These are phyloP conservation scores for Trebouxia sp. DNA, from an alignment of 139 green algal genomes.

Conservation along the genomic window DNA sequence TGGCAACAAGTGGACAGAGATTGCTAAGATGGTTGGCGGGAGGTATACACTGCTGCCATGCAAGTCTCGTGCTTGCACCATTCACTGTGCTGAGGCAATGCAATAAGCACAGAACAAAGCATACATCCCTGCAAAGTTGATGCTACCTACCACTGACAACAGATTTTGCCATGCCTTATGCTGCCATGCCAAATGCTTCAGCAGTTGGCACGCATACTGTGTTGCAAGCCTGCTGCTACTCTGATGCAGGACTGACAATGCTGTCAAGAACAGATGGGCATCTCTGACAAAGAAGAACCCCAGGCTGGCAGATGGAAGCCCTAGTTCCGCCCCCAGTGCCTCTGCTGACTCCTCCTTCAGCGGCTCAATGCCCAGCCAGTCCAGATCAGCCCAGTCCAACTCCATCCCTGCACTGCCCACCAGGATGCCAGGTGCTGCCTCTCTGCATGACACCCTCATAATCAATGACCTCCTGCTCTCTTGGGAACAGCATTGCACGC, in stretches of 20 bases:
- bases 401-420: not conserved
- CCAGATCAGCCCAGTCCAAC: not conserved
- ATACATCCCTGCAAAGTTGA: too few relatives aligned
- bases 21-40: constrained; percentile 38
- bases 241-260: constrained; percentile 41
- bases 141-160: too few relatives aligned
- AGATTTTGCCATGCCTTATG: too few relatives aligned
- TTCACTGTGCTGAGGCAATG: too few relatives aligned
- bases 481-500: too few relatives aligned
- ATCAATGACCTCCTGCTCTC: too few relatives aligned
- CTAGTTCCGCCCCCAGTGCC: not conserved
- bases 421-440: not conserved
- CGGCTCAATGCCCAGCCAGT: not conserved
- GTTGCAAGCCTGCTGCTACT: not conserved
- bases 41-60: constrained; percentile 1
- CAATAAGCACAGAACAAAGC: too few relatives aligned
- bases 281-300: constrained; percentile 36
- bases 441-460: too few relatives aligned
- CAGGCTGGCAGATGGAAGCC: not conserved
- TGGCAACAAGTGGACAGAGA: constrained; percentile 43
- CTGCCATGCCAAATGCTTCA: too few relatives aligned
- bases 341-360: constrained; percentile 6
- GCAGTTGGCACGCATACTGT: too few relatives aligned
- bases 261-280: constrained; percentile 45
- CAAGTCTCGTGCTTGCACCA: too few relatives aligned